Evolutionary conservation across 768 basidiomycete genomes (phyloP), one percentile per base, ranked within the genome.

Genomic region (Kwoniella sp.): DNA sequence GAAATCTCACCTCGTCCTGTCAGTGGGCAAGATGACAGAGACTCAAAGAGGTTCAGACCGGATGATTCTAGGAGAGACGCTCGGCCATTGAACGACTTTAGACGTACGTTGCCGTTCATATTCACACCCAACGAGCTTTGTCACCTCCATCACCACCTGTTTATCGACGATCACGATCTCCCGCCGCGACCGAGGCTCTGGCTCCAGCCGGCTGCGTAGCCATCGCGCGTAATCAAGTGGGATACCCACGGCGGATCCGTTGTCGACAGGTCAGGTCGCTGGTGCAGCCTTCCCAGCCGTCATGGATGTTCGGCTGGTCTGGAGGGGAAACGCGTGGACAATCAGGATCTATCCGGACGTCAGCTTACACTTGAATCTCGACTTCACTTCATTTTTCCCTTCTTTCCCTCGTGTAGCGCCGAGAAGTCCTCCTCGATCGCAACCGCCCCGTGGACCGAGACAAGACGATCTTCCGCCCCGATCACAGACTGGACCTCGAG

Each of bases 31-130:
- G 59, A 51, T 30, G 59, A 61, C 30, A 54, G 34, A 20, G 67
- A 61, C 29, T 34, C 55, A 22, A 68, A 68, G 34, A 55, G 63
- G 20, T 63, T 64, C 38, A 68, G 34, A 25, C 22, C 28, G 4
- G 66, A 63, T 23, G 55, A 68, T 55, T 31, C 29, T 22, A 31
- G 52, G 26, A 54, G 54, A 55, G 23, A 38, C 52, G 53, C 28
- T 58, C 28, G 41, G 15, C 41, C 41, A 11, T 3, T 50, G 7
- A 47, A 62, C 22, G 57, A 68, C 25, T 51, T 22, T 55, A 68
- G 67, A 68, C 57, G 67, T 68, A 68, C 62, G 67, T 68, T 68
- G 20, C 37, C 23, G 48, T 57, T 28, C 55, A 5, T 58, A 26
- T 58, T 13, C 26, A 20, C 29, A 29, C 15, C 5, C 13, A 5